Evolutionary conservation across 768 basidiomycete species (phyloP), one percentile per base, ranked within the genome.

Genomic region (Pleurotus tuber-regium): DNA sequence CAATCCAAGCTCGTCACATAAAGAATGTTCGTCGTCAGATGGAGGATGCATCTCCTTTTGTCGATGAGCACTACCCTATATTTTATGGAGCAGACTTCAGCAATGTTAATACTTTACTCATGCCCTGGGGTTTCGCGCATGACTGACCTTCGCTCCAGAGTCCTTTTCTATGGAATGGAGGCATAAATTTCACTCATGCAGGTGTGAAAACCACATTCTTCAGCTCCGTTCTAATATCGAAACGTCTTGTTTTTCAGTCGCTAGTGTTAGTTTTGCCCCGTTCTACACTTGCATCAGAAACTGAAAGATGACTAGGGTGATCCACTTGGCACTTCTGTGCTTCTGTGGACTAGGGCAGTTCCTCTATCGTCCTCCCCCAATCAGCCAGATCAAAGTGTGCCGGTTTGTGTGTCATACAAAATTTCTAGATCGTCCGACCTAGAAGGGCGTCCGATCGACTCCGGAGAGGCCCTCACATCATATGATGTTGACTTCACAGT

Each of bases 401-500:
- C 79, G 14, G 70, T 77, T 33, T 82, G 78, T 59, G 66, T 79
- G 18, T 65, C 71, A 1, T 82, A 69, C 68, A 71, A 71, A 57
- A 67, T 82, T 28, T 73, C 67, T 35, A 62, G 67, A 26, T 69
- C 69, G 26, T 46, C 66, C 4, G 61, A 62, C 38, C 61, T 77
- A 28, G 57, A 67, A 9, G 71, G 71, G 2, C 56, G 58, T 12
- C 60, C 69, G 0, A 57, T 76, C 30, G 68, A 76, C 53, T 67
- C 71, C 7, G 79, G 75, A 10, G 66, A 79, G 53, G 80, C 76
- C 1, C 81, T 79, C 62, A 80, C 80, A 0, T 73, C 68, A 49
- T 76, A 77, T 48, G 82, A 85, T 50, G 77, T 83, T 31, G 80
- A 82, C 59, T 82, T 72, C 61, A 82, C 82, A 0, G 70, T 81